These are phyloP conservation scores for Aspergillus indologenus DNA, from an alignment of 495 filamentous ascomycete genomes.

Conservation along the genomic window DNA sequence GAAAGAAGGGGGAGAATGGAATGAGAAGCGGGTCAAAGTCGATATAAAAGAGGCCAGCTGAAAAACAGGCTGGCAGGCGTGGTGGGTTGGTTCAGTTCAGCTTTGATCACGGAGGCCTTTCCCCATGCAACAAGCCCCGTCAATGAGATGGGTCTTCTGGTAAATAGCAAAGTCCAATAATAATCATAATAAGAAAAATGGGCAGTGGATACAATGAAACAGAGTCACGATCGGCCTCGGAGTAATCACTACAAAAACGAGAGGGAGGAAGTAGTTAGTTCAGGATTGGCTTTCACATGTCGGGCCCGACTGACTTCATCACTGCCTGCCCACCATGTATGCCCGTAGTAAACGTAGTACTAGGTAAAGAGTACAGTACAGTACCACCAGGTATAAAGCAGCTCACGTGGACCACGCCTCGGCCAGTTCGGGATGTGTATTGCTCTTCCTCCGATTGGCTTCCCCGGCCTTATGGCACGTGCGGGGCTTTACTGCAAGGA, in stretches of 20 bases:
- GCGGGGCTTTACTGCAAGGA: background rate
- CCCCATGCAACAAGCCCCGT: background rate
- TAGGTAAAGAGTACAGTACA: too few species aligned
- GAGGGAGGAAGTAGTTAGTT: background rate
- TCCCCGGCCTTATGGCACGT: slow-evolving; percentile 28
- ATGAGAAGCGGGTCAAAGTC: slow-evolving; percentile 14
- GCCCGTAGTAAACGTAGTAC: too few species aligned
- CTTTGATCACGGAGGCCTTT: slow-evolving; percentile 4
- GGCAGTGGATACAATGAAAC: background rate
- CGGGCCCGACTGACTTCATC: too few species aligned
- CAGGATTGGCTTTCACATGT: too few species aligned
- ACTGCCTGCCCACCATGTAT: too few species aligned
- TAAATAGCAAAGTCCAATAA: background rate
- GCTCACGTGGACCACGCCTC: slow-evolving; percentile 5
- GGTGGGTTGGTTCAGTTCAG: too few species aligned
- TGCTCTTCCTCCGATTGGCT: slow-evolving; percentile 14
- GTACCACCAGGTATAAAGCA: too few species aligned
- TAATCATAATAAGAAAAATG: background rate
- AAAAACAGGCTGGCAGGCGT: background rate
- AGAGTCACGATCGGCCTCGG: background rate
- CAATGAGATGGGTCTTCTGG: background rate
- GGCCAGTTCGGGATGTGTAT: slow-evolving; percentile 1
- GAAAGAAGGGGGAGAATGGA: slow-evolving; percentile 5
- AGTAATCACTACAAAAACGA: slow-evolving; percentile 3
- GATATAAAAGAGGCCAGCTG: slow-evolving; percentile 21